Percentiles rank a stretch among this genome's conserved stretches.
These are phyloP conservation scores for Fonsecaea pedrosoi DNA, from an alignment of 2,329 filamentous ascomycete genomes.

Conservation along the genomic window DNA sequence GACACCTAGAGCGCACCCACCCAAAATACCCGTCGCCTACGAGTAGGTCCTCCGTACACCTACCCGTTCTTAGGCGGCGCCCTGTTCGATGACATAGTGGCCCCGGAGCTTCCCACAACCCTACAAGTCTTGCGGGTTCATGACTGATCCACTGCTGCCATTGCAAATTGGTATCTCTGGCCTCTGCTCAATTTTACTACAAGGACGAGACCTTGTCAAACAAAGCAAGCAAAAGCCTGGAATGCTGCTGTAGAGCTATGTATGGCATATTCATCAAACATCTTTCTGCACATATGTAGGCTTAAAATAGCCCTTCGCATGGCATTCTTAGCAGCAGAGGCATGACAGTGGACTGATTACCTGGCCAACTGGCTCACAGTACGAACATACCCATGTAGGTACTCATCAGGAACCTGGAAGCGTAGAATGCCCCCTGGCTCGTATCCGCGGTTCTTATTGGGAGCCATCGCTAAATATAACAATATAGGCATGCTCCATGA, in stretches of 20 bases:
- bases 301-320: too few species aligned
- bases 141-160: neutral
- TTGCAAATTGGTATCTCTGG: neutral
- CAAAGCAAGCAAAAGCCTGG: neutral
- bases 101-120: neutral
- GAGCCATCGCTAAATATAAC: neutral
- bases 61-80: neutral
- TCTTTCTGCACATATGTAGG: too few species aligned
- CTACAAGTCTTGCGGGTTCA: too few species aligned
- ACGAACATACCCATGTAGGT: neutral
- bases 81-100: conserved; percentile 3
- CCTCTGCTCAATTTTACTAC: neutral
- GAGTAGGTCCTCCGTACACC: too few species aligned
- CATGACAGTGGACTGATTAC: neutral
- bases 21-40: neutral
- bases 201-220: neutral
- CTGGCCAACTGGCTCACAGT: neutral
- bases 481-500: neutral
- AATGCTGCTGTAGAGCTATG: neutral
- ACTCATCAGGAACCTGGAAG: neutral
- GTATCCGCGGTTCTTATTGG: neutral
- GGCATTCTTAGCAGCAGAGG: neutral
- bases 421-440: neutral
- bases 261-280: neutral
- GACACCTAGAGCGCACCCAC: too few species aligned